phyloP scores from a whole-genome alignment of 768 basidiomycete species.

The Mycena galericulata region DNA sequence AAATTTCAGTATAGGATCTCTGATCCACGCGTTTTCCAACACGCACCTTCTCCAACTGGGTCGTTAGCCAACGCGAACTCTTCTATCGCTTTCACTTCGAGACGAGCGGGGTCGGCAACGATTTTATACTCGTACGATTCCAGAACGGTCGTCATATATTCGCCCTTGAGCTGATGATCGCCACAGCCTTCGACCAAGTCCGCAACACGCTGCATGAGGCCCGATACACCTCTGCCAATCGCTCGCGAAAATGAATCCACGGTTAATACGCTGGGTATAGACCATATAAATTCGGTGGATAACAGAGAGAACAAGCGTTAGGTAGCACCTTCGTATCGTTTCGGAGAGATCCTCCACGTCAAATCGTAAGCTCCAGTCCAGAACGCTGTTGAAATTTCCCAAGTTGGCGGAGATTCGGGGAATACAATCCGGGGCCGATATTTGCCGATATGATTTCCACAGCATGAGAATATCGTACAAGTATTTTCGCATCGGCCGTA shows the following conservation, averaged over 20 bases:
- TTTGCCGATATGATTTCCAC: not conserved
- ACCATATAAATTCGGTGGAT: no score
- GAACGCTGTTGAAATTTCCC: not conserved
- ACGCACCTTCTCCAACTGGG: not conserved
- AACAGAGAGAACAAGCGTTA: not conserved
- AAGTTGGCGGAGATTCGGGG: not conserved
- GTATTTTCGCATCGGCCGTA: not conserved
- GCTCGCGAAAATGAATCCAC: not conserved
- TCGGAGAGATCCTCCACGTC: not conserved
- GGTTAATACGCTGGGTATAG: not conserved
- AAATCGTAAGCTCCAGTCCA: not conserved
- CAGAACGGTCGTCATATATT: not conserved
- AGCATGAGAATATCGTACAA: not conserved
- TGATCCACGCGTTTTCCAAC: not conserved
- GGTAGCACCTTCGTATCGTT: not conserved
- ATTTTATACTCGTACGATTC: not conserved
- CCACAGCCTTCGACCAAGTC: not conserved
- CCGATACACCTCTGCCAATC: not conserved
- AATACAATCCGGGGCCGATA: not conserved
- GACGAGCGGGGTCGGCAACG: no score
- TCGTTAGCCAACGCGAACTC: slow-evolving; percentile 4
- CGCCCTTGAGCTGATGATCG: not conserved
- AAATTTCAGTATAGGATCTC: not conserved
- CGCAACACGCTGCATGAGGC: not conserved
- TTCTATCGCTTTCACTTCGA: not conserved